Base-by-base conservation (phyloP, 345 rosid species). In the Gossypium bickii region DNA sequence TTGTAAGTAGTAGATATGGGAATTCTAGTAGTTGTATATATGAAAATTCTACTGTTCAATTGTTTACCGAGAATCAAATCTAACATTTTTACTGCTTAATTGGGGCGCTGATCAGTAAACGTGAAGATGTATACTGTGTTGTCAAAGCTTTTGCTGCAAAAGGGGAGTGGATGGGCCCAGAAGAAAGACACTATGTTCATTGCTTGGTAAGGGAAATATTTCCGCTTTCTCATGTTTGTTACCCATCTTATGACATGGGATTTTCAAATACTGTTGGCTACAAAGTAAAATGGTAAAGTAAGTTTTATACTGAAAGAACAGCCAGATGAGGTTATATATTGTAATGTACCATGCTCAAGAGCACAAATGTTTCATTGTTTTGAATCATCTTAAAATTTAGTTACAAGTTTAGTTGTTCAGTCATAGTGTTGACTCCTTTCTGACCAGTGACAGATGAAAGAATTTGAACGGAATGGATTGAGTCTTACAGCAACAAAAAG, bases 391-490 rank as follows among this genome's bases (percentile, higher is more conserved):
- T 22, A 10, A 49, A 0, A 9, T 62, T 44, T 60, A 17, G 1
- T 24, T 57, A 20, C 56, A 74, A 68, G 24, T 15, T 73, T 49
- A 70, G 49, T 64, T 65, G 58, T 78, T 79, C 73, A 76, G 59
- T 74, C 10, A 78, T 80, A 74, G 52, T 79, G 45, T 81, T 88
- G 85, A 86, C 83, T 71, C 62, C 79, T 84, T 82, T 82, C 79
- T 79, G 76, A 84, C 84, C 90, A 87, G 94, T 95, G 97, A 92
- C 98, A 92, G 98, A 88, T 95, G 63, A 89, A 85, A 86, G 97
- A 95, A 74, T 92, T 89, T 44, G 98, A 95, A 89, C 78, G 85
- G 76, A 92, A 86, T 86, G 99, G 98, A 79, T 78, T 92, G 80
- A 86, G 89, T 83, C 99, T 95, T 78, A 87, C 97, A 73, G 67